A percentile compares a stretch with the other conserved stretches of the same genome.
These are phyloP conservation scores for Aspergillus neotritici DNA, from an alignment of 2,329 filamentous ascomycete genomes.

Conservation along the genomic window DNA sequence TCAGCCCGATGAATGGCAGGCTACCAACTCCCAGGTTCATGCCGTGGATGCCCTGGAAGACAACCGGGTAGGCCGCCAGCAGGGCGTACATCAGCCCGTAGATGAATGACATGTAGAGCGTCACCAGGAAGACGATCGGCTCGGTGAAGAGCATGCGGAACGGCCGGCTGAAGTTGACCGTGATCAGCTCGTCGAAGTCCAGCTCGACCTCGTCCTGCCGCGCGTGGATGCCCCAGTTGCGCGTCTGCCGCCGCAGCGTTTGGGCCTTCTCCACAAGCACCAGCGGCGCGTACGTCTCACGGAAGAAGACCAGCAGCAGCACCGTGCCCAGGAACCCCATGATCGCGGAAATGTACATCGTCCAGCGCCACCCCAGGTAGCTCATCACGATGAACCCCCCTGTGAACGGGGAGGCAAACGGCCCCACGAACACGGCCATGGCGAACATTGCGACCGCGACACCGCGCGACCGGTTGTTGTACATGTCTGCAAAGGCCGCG, in stretches of 20 bases:
- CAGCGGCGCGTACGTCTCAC: slow-evolving; percentile 50
- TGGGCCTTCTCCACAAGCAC: slow-evolving; percentile 35
- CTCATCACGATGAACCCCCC: slow-evolving; percentile 49
- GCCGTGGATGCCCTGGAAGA: slow-evolving; percentile 22
- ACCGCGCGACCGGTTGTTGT: slow-evolving; percentile 40
- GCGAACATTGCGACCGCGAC: slow-evolving; percentile 45
- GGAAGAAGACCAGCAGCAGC: slow-evolving; percentile 38
- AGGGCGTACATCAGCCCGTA: slow-evolving; percentile 28
- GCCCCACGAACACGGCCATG: slow-evolving; percentile 46
- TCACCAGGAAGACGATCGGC: slow-evolving; percentile 32
- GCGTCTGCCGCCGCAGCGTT: slow-evolving; percentile 47
- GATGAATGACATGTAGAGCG: slow-evolving; percentile 29
- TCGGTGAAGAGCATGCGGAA: slow-evolving; percentile 38
- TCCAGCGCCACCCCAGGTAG: slow-evolving; percentile 48
- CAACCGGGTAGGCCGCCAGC: slow-evolving; percentile 25
- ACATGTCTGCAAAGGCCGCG: slow-evolving; percentile 45
- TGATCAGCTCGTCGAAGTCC: slow-evolving; percentile 43
- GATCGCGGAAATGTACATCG: slow-evolving; percentile 47
- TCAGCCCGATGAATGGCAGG: slow-evolving; percentile 24
- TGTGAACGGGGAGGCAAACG: slow-evolving; percentile 45
- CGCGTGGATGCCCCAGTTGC: slow-evolving; percentile 56
- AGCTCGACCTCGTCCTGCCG: slow-evolving; percentile 50
- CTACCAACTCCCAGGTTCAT: slow-evolving; percentile 25
- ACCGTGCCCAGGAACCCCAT: slow-evolving; percentile 48
- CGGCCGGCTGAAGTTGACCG: slow-evolving; percentile 44